Base-by-base conservation (phyloP, 495 filamentous ascomycete genomes). In the Penicillium flavigenum region DNA sequence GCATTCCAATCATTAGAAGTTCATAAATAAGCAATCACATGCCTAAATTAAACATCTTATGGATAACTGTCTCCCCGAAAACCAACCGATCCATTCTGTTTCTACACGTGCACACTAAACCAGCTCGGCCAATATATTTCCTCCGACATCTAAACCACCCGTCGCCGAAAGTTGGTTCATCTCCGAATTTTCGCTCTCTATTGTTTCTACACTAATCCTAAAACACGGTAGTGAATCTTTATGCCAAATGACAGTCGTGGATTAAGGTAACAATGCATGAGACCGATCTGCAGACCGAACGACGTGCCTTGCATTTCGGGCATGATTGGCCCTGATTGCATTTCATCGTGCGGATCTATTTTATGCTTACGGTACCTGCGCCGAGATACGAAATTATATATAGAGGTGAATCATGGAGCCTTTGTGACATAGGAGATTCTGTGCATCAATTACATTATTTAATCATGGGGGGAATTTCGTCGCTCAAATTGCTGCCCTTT, bases 401-500 rank as follows among this genome's bases (percentile, higher is more conserved):
- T 42, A 42, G 49, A 51, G 46, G 36, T 16, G 9, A 20, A 26
- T 26, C 34, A 7, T 24, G 22, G 14, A 26, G 3, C 8, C 16
- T 51, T 3, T 6, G 5, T 51, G 22, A 5, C 14, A n/a, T 22
- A 26, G 2, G 1, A 39, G n/a, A 39, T 24, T 14, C 36, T 24
- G 48, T n/a, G 10, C 7, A 24, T 51, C 31, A 8, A 27, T 22
- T 11, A 17, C 16, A 17, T 39, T 39, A 17, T 42, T n/a, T 31
- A 12, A 58, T 22, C 17, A 67, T 67, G 64, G 64, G 61, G 17
- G 61, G 58, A 3, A 29, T 54, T 38, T 16, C 31, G n/a, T 43
- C 50, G 38, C 26, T 65, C 45, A 66, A 66, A 57, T 39, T 58
- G 16, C 58, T 79, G 31, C 78, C 80, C n/a, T 31, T 78, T 10